A percentile compares a stretch with the other conserved stretches of the same genome.
Evolutionary conservation across 352 stramenopile species (phyloP).

Genomic region (Pythium dissotocum): DNA sequence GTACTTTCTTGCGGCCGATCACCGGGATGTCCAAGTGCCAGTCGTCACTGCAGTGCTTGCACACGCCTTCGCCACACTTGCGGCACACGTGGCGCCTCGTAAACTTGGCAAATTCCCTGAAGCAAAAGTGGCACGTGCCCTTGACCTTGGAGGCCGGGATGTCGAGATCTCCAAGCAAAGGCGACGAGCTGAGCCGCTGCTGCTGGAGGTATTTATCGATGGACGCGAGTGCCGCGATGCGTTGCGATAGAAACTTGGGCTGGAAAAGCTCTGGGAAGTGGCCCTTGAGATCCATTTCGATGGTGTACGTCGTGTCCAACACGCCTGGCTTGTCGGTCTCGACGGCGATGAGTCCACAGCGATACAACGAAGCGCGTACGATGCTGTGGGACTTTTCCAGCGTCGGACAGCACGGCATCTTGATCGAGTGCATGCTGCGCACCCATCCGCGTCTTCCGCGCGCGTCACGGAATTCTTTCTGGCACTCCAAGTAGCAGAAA

Average conservation of each 20-base stretch:
- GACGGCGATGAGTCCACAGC: conserved; percentile 75
- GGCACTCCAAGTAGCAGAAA: conserved; percentile 49
- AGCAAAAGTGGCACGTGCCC: conserved; percentile 72
- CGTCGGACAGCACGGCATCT: conserved; percentile 49
- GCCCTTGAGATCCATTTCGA: conserved; percentile 86
- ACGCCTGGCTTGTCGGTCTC: conserved; percentile 75
- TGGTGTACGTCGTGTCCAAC: conserved; percentile 77
- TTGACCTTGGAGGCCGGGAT: conserved; percentile 39
- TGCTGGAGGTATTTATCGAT: conserved; percentile 82
- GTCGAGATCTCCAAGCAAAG: conserved; percentile 78
- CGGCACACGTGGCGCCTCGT: conserved; percentile 66
- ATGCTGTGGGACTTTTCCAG: conserved; percentile 42
- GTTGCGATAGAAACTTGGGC: conserved; percentile 62
- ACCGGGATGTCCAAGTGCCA: conserved; percentile 82
- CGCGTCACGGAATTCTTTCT: conserved; percentile 79
- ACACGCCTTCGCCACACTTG: conserved; percentile 79
- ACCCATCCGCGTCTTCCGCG: conserved; percentile 52
- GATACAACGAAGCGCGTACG: conserved; percentile 80
- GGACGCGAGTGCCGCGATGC: conserved; percentile 61
- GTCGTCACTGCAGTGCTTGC: conserved; percentile 74
- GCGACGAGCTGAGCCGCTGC: conserved; percentile 76
- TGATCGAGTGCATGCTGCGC: conserved; percentile 60
- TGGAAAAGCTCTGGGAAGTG: conserved; percentile 74
- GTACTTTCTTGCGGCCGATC: conserved; percentile 72
- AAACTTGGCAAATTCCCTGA: conserved; percentile 58